Percentiles rank a stretch among this genome's conserved stretches.
phyloP scores from a whole-genome alignment of 202 grass and related monocot species.

The Digitaria exilis region DNA sequence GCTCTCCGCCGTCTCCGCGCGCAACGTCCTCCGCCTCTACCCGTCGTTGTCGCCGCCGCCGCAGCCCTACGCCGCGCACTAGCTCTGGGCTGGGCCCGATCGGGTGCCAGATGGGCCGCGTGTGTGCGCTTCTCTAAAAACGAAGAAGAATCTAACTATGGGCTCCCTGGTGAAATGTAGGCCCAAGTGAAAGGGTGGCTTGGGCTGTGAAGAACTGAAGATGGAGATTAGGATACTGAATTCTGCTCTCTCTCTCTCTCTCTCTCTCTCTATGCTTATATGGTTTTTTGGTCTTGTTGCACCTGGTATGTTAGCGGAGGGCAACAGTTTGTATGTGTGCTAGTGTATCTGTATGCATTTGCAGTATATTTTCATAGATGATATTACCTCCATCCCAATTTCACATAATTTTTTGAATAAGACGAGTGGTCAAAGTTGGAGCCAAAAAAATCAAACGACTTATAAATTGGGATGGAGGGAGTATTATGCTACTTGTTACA shows the following conservation, averaged over 20 bases:
- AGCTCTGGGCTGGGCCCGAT: background rate
- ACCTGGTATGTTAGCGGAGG: background rate
- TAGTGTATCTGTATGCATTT: background rate
- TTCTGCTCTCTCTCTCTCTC: background rate
- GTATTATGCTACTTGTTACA: background rate
- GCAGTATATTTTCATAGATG: background rate
- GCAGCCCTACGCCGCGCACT: background rate
- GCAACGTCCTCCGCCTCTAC: conserved; percentile 76
- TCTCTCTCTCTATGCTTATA: background rate
- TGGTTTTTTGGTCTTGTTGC: background rate
- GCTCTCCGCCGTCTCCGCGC: conserved; percentile 70
- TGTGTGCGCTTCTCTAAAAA: background rate
- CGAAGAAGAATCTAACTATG: background rate
- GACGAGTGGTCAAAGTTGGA: no score
- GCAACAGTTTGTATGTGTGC: background rate
- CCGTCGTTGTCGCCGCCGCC: background rate
- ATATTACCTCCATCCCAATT: no score
- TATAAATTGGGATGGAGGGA: no score
- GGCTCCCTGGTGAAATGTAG: background rate
- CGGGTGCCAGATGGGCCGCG: background rate
- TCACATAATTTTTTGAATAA: no score
- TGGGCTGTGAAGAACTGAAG: background rate
- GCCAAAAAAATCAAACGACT: no score
- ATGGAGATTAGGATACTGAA: background rate
- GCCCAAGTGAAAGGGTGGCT: background rate